Evolutionary conservation across 2,329 filamentous ascomycete species (phyloP).

Genomic region (Alternaria conjuncta): DNA sequence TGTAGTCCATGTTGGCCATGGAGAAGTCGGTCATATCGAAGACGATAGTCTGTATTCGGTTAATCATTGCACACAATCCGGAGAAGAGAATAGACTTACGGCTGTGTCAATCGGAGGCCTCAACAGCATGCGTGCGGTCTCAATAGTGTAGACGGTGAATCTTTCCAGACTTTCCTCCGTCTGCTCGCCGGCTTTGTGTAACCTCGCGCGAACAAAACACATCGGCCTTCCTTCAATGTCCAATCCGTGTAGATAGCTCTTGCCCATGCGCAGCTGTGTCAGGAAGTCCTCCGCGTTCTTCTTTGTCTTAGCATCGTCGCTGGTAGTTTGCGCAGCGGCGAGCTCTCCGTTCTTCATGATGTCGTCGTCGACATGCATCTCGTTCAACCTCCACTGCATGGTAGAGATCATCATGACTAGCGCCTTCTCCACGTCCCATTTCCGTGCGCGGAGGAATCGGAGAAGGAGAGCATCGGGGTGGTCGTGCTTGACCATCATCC

Average conservation of each 20-base stretch:
- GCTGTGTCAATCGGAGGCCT: constrained; percentile 85
- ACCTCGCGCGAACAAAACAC: constrained; percentile 80
- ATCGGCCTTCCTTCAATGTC: constrained; percentile 87
- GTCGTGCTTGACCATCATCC: constrained; percentile 95
- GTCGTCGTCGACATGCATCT: constrained; percentile 88
- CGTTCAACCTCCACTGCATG: constrained; percentile 84
- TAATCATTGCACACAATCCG: neutral
- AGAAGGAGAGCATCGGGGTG: constrained; percentile 80
- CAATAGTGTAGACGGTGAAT: constrained; percentile 93
- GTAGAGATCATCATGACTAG: constrained; percentile 94
- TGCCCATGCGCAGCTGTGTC: constrained; percentile 83
- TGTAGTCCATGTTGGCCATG: constrained; percentile 97
- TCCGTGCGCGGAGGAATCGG: constrained; percentile 57
- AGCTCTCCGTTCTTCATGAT: constrained; percentile 63
- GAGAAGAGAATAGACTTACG: constrained; percentile 61
- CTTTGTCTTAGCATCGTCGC: constrained; percentile 68
- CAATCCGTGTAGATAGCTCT: constrained; percentile 87
- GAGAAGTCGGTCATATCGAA: constrained; percentile 97
- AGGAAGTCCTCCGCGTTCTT: constrained; percentile 80
- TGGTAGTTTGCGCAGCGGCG: constrained; percentile 64
- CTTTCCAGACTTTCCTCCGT: constrained; percentile 80
- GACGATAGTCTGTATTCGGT: constrained; percentile 72
- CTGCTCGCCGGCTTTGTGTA: constrained; percentile 85
- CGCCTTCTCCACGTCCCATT: constrained; percentile 92
- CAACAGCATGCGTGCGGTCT: constrained; percentile 87